Percentiles rank a stretch among this genome's conserved stretches.
phyloP scores from a whole-genome alignment of 305 asterid genomes.

The Caryopteris hybrid region DNA sequence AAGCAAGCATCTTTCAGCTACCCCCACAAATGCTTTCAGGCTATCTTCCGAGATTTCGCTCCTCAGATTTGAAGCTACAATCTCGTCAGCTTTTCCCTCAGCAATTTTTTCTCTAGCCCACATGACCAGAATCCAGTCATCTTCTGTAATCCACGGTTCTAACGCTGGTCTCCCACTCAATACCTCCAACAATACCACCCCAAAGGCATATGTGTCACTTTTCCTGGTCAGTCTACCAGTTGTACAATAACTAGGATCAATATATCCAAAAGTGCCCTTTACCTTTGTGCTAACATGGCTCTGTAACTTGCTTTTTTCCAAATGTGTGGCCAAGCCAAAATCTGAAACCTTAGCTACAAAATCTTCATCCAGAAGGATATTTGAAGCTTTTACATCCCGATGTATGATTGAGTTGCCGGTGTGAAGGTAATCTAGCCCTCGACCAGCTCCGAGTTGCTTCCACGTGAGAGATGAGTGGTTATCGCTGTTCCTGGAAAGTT shows the following conservation, averaged over 20 bases:
- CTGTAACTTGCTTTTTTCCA: background rate
- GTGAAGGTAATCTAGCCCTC: conserved; percentile 40
- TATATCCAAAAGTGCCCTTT: background rate
- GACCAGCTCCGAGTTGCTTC: conserved; percentile 40
- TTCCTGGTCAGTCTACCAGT: background rate
- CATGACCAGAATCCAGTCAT: background rate
- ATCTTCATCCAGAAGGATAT: conserved; percentile 6
- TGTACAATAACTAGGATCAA: background rate
- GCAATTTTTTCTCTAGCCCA: background rate
- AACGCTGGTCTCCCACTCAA: too few relatives aligned
- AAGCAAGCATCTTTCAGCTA: conserved; percentile 8
- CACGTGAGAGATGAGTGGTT: conserved; percentile 8
- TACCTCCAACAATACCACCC: too few relatives aligned
- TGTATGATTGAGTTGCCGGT: conserved; percentile 35
- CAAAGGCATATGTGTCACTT: too few relatives aligned
- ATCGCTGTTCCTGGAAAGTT: background rate
- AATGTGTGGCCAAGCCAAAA: conserved; percentile 5
- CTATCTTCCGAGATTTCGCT: background rate
- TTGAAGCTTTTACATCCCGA: conserved; percentile 13
- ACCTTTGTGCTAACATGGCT: conserved; percentile 15
- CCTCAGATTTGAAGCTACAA: background rate
- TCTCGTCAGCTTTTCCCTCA: background rate
- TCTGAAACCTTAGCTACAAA: conserved; percentile 1
- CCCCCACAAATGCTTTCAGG: conserved; percentile 13
- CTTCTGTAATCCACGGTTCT: background rate